Conservation (phyloP, 352 stramenopile genomes). For the Phytopythium vexans region DNA sequence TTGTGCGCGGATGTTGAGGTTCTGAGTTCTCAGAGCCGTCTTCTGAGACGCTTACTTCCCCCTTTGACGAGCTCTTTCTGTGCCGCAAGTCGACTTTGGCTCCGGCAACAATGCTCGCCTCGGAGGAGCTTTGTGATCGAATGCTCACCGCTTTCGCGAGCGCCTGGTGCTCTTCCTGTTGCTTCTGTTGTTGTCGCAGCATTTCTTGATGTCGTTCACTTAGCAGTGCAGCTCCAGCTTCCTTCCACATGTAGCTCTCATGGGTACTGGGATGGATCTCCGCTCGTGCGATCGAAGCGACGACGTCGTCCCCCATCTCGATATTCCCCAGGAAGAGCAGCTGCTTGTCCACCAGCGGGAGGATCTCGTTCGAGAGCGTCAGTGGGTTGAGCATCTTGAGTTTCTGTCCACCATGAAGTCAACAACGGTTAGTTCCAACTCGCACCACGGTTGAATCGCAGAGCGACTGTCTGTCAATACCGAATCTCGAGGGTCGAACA, state of each 20-base stretch:
- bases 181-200: slow-evolving; percentile 7
- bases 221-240: slow-evolving; percentile 21
- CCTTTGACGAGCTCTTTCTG: slow-evolving; percentile 4
- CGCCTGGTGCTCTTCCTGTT: slow-evolving; percentile 11
- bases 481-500: slow-evolving; percentile 77
- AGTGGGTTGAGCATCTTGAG: slow-evolving; percentile 79
- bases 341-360: slow-evolving; percentile 46
- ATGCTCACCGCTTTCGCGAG: slow-evolving; percentile 12
- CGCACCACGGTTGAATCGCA: slow-evolving; percentile 11
- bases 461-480: slow-evolving; percentile 20
- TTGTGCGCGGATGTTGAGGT: background rate
- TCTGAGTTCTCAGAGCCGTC: slow-evolving; percentile 4
- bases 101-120: slow-evolving; percentile 29
- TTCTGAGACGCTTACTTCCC: slow-evolving; percentile 10
- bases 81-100: slow-evolving; percentile 8
- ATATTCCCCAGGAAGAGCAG: slow-evolving; percentile 71
- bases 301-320: slow-evolving; percentile 49
- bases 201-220: slow-evolving; percentile 10
- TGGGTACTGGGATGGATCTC: slow-evolving; percentile 65
- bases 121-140: slow-evolving; percentile 55
- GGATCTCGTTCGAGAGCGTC: slow-evolving; percentile 46
- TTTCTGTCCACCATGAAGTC: slow-evolving; percentile 28
- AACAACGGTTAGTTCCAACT: slow-evolving; percentile 6
- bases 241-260: slow-evolving; percentile 72
- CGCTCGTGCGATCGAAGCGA: slow-evolving; percentile 50